Percentiles rank a stretch among this genome's conserved stretches.
These are phyloP conservation scores for Paramecium caudatum DNA, from an alignment of 73 alveolate genomes.

Conservation along the genomic window DNA sequence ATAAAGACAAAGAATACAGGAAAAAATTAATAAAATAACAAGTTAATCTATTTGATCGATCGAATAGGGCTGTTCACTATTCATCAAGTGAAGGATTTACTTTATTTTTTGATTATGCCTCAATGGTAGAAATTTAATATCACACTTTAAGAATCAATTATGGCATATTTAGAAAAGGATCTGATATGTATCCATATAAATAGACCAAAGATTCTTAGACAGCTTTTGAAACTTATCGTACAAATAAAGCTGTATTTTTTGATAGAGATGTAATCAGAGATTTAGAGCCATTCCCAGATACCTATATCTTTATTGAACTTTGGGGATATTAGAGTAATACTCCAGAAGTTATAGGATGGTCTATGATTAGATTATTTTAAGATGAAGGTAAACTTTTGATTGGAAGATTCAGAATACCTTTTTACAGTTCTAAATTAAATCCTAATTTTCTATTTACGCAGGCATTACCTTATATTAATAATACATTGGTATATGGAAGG, in stretches of 20 bases:
- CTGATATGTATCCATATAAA: constrained; percentile 66
- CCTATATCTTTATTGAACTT: constrained; percentile 50
- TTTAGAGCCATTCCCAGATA: constrained; percentile 45
- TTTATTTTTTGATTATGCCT: constrained; percentile 43
- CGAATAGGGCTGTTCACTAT: constrained; percentile 53
- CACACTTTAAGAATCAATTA: constrained; percentile 56
- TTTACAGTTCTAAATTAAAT: neutral
- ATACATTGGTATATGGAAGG: constrained; percentile 56
- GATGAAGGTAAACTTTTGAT: constrained; percentile 45
- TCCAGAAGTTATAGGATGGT: constrained; percentile 64
- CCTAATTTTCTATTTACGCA: constrained; percentile 50
- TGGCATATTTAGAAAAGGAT: constrained; percentile 66
- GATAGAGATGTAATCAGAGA: constrained; percentile 61
- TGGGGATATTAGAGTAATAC: constrained; percentile 46
- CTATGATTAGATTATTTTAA: constrained; percentile 36
- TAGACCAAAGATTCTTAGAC: constrained; percentile 43
- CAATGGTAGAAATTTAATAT: constrained; percentile 16
- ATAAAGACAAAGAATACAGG: constrained; percentile 14
- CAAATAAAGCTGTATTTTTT: constrained; percentile 57
- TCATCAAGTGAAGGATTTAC: constrained; percentile 59
- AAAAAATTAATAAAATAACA: constrained; percentile 33
- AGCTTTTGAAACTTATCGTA: constrained; percentile 63
- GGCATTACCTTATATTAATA: constrained; percentile 50
- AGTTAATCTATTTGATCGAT: constrained; percentile 59
- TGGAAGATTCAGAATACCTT: constrained; percentile 51